Conservation (phyloP, 176 grass and related monocot genomes). For the Canna indica region DNA sequence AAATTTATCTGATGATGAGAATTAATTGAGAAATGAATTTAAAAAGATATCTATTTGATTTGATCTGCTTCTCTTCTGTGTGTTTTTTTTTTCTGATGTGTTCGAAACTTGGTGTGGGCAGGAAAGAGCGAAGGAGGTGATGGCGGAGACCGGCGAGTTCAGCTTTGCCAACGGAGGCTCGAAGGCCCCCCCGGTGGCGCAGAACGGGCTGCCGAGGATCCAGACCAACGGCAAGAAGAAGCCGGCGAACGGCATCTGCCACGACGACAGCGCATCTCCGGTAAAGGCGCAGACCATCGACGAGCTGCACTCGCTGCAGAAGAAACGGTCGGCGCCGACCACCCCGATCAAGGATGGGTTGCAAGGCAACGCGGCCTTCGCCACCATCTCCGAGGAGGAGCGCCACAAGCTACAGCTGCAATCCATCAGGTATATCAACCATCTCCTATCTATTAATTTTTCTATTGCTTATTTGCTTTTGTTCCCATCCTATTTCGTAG, state of each 20-base stretch:
- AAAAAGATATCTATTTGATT: neutral
- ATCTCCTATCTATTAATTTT: neutral
- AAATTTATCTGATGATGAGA: neutral
- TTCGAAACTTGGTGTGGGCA: neutral
- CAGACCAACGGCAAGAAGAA: conserved; percentile 51
- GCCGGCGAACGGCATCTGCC: conserved; percentile 71
- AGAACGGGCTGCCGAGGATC: conserved; percentile 40
- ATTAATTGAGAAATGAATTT: neutral
- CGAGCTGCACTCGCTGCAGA: conserved; percentile 92
- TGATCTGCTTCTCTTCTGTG: too few relatives aligned
- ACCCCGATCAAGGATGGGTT: conserved; percentile 50
- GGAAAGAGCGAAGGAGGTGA: neutral
- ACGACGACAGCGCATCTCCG: conserved; percentile 71
- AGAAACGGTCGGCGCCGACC: conserved; percentile 62
- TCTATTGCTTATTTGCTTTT: too few relatives aligned
- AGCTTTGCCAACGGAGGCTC: conserved; percentile 22
- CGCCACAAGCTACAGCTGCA: conserved; percentile 58
- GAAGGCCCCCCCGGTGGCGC: neutral
- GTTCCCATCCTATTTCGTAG: too few relatives aligned
- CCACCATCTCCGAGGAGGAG: conserved; percentile 49
- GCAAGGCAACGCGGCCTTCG: conserved; percentile 25
- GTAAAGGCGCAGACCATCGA: conserved; percentile 92
- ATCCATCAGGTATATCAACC: conserved; percentile 59
- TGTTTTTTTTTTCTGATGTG: neutral
- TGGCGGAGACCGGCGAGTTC: conserved; percentile 39